These are phyloP conservation scores for Naematelia encephala DNA, from an alignment of 768 basidiomycete genomes.

Conservation along the genomic window DNA sequence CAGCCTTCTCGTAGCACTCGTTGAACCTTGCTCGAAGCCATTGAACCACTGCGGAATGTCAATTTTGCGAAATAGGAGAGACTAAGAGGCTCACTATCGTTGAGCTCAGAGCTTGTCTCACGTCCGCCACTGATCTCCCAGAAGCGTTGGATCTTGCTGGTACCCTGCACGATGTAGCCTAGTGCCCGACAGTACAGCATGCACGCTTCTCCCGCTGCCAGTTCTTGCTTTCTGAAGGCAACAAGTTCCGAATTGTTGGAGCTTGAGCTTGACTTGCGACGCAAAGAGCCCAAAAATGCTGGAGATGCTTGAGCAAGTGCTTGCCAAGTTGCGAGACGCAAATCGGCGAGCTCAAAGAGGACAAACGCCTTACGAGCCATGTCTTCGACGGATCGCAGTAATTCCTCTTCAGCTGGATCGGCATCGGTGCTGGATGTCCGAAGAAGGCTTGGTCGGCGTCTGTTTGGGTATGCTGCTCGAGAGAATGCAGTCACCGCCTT, in stretches of 20 bases:
- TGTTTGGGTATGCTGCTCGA: constrained; percentile 17
- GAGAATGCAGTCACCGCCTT: constrained; percentile 38
- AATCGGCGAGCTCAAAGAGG: constrained; percentile 84
- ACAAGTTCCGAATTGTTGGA: constrained; percentile 38
- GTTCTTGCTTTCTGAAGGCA: constrained; percentile 33
- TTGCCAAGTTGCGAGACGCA: constrained; percentile 59
- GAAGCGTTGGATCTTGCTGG: constrained; percentile 66
- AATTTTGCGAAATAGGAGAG: neutral
- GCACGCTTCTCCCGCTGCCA: constrained; percentile 44
- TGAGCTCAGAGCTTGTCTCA: constrained; percentile 53
- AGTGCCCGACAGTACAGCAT: constrained; percentile 55
- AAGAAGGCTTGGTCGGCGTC: constrained; percentile 29
- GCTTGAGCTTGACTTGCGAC: constrained; percentile 45
- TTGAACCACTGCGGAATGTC: constrained; percentile 51
- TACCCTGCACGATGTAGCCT: constrained; percentile 89
- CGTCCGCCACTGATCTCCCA: constrained; percentile 50
- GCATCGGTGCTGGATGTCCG: constrained; percentile 25
- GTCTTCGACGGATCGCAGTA: constrained; percentile 79
- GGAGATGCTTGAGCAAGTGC: constrained; percentile 14
- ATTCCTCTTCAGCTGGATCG: constrained; percentile 62
- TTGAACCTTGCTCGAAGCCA: constrained; percentile 95
- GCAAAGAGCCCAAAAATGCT: constrained; percentile 18
- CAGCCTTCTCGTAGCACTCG: constrained; percentile 88
- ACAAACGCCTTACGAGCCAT: constrained; percentile 95
- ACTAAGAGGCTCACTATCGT: constrained; percentile 56